Evolutionary conservation across 2,329 filamentous ascomycete species (phyloP), one percentile per base, ranked within the genome.

Genomic region (Neospermospora avenae): DNA sequence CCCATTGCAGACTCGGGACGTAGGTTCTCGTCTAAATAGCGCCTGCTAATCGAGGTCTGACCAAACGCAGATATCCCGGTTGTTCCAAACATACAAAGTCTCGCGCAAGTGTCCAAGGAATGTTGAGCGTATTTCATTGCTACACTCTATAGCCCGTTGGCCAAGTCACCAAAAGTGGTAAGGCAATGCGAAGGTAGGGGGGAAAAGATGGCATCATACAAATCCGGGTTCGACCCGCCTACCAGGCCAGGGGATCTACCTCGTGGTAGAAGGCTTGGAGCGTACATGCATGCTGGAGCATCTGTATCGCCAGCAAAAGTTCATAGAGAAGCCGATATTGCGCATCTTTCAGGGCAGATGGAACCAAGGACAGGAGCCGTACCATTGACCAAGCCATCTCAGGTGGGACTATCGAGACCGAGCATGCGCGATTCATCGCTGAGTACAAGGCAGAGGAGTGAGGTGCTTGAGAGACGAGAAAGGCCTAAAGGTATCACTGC

Each of bases 201-300:
- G 68, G 68, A 60, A 61, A 76, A 60, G 63, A 80, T 80, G 78
- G 76, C 77, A 72, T 76, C 77, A 68, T 70, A 74, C 58, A 74
- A 73, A 69, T 71, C 70, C 62, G 74, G 74, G 58, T 75, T 74
- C 65, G 75, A 77, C 59, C 71, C 77, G 53, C 76, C 75, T 13
- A 68, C 74, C 60, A 73, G 76, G 61, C 74, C 77, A 65, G 71
- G 71, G 39, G 76, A 79, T 51, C 70, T 72, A 54, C 65, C 70
- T 65, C 68, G 73, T 59, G 65, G 70, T 16, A 70, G 68, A 61
- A 71, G 68, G 56, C 49, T 67, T 31, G 66, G 65, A 45, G 60
- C 62, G 60, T 69, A 69, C 41, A 64, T 63, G 35, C 67, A 63
- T 37, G 54, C 41, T 16, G 42, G 41, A 44, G 62, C 54, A 20